These are phyloP conservation scores for Hyaloperonospora arabidopsidis DNA, from an alignment of 352 stramenopile genomes.

Conservation along the genomic window DNA sequence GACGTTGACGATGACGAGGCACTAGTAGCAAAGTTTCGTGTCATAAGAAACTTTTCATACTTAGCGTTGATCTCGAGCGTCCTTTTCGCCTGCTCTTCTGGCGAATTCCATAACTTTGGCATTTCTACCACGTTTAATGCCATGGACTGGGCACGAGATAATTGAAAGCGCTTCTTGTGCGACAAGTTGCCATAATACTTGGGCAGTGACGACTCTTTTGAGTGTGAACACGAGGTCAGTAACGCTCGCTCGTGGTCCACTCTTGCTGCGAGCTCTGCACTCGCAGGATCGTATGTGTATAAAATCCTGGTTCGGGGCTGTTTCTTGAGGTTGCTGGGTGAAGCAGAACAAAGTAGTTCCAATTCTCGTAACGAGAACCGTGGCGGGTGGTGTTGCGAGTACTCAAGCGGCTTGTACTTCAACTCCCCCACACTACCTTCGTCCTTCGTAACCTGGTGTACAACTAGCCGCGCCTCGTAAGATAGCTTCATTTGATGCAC, in stretches of 20 bases:
- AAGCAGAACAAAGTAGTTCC: constrained; percentile 23
- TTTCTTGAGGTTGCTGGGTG: constrained; percentile 21
- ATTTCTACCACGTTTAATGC: constrained; percentile 34
- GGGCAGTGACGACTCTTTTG: constrained; percentile 3
- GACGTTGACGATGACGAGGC: constrained; percentile 21
- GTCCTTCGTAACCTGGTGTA: constrained; percentile 36
- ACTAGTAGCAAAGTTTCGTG: constrained; percentile 19
- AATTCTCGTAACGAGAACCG: constrained; percentile 43
- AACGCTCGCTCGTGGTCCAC: constrained; percentile 19
- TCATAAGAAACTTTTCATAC: constrained; percentile 36
- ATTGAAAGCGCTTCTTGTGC: constrained; percentile 12
- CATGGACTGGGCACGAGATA: constrained; percentile 29
- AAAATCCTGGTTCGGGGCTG: constrained; percentile 18
- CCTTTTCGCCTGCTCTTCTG: constrained; percentile 27
- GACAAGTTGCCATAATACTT: constrained; percentile 11
- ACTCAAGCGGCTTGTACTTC: constrained; percentile 77
- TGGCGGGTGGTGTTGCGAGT: constrained; percentile 43
- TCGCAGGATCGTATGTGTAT: constrained; percentile 28
- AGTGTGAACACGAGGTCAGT: constrained; percentile 13
- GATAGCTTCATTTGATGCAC: constrained; percentile 61
- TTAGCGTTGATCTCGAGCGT: constrained; percentile 35
- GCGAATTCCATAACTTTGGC: constrained; percentile 36
- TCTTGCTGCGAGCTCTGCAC: constrained; percentile 21
- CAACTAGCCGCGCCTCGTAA: constrained; percentile 56
- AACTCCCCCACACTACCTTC: constrained; percentile 29